phyloP scores from a whole-genome alignment of 2,329 filamentous ascomycete species.

The Neonectria coccinea region DNA sequence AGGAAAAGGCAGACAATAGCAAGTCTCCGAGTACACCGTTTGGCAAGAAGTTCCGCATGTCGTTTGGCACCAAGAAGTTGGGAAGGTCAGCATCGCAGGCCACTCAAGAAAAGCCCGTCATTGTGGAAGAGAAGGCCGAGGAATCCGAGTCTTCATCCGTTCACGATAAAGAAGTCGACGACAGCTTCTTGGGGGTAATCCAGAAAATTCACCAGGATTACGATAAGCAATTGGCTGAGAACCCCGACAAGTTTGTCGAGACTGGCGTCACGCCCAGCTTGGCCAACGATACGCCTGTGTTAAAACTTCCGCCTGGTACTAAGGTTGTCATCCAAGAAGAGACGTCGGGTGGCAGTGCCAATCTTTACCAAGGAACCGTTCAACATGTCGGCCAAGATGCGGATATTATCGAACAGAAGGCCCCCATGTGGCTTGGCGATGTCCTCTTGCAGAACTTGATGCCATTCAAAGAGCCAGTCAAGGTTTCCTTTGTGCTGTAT shows the following conservation, averaged over 20 bases:
- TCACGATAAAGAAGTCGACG: conserved; percentile 79
- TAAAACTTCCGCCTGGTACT: conserved; percentile 76
- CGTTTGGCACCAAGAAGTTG: conserved; percentile 87
- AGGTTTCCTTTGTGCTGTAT: conserved; percentile 93
- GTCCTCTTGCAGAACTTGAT: conserved; percentile 85
- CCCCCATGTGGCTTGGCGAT: conserved; percentile 92
- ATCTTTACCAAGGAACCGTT: conserved; percentile 92
- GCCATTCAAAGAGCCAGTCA: conserved; percentile 89
- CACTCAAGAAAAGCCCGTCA: conserved; percentile 76
- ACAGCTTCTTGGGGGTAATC: conserved; percentile 78
- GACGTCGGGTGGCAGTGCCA: conserved; percentile 75
- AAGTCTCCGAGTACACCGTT: conserved; percentile 75
- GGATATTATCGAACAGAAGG: conserved; percentile 85
- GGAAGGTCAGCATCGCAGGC: conserved; percentile 71
- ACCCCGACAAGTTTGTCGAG: conserved; percentile 66
- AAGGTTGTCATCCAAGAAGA: conserved; percentile 78
- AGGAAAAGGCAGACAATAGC: conserved; percentile 64
- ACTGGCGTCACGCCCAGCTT: conserved; percentile 76
- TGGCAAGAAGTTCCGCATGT: conserved; percentile 87
- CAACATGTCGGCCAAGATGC: conserved; percentile 80
- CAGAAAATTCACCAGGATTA: conserved; percentile 81
- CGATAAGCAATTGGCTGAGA: conserved; percentile 72
- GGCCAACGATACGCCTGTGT: conserved; percentile 78
- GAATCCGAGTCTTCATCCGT: conserved; percentile 72
- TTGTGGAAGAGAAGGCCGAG: conserved; percentile 81